Evolutionary conservation across 2,329 filamentous ascomycete genomes (phyloP).

Genomic region (Sporothrix sp.): DNA sequence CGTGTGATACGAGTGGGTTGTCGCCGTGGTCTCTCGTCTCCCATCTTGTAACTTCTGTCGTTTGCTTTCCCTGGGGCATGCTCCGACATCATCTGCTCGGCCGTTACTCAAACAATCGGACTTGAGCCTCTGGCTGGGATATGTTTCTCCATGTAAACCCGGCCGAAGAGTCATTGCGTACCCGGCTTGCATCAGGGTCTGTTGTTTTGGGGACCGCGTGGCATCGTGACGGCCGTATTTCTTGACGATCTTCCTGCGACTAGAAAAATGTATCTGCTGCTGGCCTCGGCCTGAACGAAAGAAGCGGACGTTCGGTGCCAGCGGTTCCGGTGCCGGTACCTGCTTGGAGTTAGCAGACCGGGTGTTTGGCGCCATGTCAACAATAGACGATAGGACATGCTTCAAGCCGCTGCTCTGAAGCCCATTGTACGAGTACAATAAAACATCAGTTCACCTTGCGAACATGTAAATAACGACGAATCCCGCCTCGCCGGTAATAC

Average conservation of each 20-base stretch:
- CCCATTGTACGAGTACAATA: too few species aligned
- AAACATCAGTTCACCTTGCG: too few species aligned
- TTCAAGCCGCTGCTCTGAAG: too few species aligned
- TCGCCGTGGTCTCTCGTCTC: not conserved
- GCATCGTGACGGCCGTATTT: slow-evolving; percentile 21
- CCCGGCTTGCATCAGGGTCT: slow-evolving; percentile 28
- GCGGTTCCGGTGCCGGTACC: not conserved
- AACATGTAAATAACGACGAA: too few species aligned
- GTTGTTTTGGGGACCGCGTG: slow-evolving; percentile 21
- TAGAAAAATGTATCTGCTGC: slow-evolving; percentile 25
- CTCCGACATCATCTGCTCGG: too few species aligned
- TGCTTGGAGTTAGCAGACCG: slow-evolving; percentile 12
- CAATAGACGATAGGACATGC: not conserved
- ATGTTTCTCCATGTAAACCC: slow-evolving; percentile 11
- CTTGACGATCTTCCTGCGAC: slow-evolving; percentile 20
- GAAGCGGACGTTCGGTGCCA: slow-evolving; percentile 8
- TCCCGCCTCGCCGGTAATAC: too few species aligned
- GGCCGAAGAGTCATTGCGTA: slow-evolving; percentile 16
- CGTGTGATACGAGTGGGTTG: slow-evolving; percentile 24
- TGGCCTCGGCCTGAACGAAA: slow-evolving; percentile 21
- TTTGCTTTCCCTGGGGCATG: slow-evolving; percentile 17
- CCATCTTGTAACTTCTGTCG: not conserved
- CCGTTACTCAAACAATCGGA: not conserved
- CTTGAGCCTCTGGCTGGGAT: not conserved
- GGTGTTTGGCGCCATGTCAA: slow-evolving; percentile 18